Base-by-base conservation (phyloP, 2,329 filamentous ascomycete genomes). In the Neonectria faginata region DNA sequence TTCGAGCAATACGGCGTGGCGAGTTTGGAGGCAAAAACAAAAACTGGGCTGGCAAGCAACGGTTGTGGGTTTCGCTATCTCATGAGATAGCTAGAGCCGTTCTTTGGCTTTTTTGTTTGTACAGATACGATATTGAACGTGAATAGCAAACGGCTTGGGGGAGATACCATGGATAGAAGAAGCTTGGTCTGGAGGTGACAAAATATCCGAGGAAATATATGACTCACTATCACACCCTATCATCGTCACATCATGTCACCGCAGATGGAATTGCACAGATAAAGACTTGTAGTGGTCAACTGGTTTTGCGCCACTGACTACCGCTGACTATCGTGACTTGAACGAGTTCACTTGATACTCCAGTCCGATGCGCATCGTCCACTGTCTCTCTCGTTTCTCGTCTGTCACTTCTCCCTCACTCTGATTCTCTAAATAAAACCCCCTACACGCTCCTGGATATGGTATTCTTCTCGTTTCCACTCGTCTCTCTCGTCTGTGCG, bases 281-380 rank as follows among this genome's bases (percentile, higher is more conserved):
- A 59, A 33, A 22, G n/a, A 12, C 18, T 16, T 6, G 29, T 33
- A 50, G 48, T 18, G 61, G 68, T 59, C 66, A 67, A 71, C 59
- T 64, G 58, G 62, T 68, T 63, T 68, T 67, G 65, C 57, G 56
- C 60, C 48, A 51, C 25, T 64, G 60, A 60, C 61, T 58, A 53
- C 58, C 56, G 57, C 62, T 60, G 61, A 67, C 61, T 57, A 53
- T 65, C 66, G 66, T 60, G 66, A 47, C 41, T 56, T 58, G 50
- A 65, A 71, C 67, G 73, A 75, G 74, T 62, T 77, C 76, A 77
- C 76, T 77, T 77, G 76, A 77, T 73, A 66, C 73, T 76, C 74
- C 72, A 70, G 67, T 72, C 66, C 65, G 69, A 66, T 48, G 65
- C 50, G 51, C 44, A 65, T 70, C 62, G 53, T 51, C 59, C 33